These are phyloP conservation scores for Physcomitrium patens DNA, from an alignment of 225 moss, liverwort and hornwort species.

Conservation along the genomic window DNA sequence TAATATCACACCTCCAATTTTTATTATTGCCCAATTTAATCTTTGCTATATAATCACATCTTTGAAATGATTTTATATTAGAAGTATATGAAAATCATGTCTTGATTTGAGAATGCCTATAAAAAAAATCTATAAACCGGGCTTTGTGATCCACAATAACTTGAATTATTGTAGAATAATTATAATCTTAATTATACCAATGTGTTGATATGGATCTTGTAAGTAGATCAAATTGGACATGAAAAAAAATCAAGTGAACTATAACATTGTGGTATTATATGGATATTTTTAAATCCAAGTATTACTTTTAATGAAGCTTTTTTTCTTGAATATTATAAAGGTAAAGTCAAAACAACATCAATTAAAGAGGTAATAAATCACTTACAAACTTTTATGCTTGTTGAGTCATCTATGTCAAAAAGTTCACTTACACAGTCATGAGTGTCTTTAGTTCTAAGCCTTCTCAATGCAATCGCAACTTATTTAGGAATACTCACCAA, in stretches of 20 bases:
- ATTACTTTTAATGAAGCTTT: neutral
- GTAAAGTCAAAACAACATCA: neutral
- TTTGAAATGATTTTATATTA: neutral
- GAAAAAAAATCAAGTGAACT: no score
- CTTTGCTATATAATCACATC: neutral
- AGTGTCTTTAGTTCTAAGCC: neutral
- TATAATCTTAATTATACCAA: no score
- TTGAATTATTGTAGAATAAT: no score
- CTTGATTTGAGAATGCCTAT: neutral
- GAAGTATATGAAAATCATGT: neutral
- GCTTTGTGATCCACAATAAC: no score
- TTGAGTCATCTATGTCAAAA: neutral
- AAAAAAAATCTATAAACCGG: no score
- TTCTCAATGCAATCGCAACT: neutral
- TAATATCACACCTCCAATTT: neutral
- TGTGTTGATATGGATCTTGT: no score
- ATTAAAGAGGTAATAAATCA: neutral
- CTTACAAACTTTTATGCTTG: no score
- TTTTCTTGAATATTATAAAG: neutral
- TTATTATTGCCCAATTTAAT: neutral
- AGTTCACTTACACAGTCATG: neutral
- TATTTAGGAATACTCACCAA: neutral
- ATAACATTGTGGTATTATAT: neutral
- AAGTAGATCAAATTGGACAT: no score
- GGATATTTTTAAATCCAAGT: neutral